Percentiles rank a stretch among this genome's conserved stretches.
These are phyloP conservation scores for Zelopaecilomyces penicillatus DNA, from an alignment of 2,329 filamentous ascomycete species.

Conservation along the genomic window DNA sequence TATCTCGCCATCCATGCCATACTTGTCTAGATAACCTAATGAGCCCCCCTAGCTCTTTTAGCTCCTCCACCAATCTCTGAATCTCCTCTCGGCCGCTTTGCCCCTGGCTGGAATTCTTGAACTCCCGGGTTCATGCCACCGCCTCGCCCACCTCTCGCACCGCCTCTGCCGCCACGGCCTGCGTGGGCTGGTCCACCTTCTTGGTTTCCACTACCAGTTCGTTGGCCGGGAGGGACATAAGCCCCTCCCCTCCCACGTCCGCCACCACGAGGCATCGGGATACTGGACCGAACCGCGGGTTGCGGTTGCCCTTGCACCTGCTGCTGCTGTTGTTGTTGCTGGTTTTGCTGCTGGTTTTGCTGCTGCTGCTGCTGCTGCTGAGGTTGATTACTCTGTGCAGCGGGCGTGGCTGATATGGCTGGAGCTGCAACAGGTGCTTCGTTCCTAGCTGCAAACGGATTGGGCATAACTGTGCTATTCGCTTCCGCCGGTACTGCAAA, in stretches of 20 bases:
- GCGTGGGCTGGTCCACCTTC: slow-evolving; percentile 23
- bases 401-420: slow-evolving; percentile 8
- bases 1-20: background rate
- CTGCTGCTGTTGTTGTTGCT: slow-evolving; percentile 11
- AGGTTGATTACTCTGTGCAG: slow-evolving; percentile 1
- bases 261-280: slow-evolving; percentile 34
- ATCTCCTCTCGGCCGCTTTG: slow-evolving; percentile 50
- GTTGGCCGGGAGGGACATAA: slow-evolving; percentile 30
- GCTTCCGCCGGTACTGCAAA: slow-evolving; percentile 20
- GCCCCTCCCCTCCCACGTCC: slow-evolving; percentile 30
- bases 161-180: slow-evolving; percentile 33
- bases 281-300: slow-evolving; percentile 24
- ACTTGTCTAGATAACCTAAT: slow-evolving; percentile 15
- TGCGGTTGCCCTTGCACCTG: slow-evolving; percentile 14
- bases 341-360: slow-evolving; percentile 9
- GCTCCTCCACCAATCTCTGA: slow-evolving; percentile 33
- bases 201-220: slow-evolving; percentile 26
- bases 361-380: slow-evolving; percentile 11
- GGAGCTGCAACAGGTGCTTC: slow-evolving; percentile 12
- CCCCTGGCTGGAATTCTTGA: slow-evolving; percentile 49
- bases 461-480: slow-evolving; percentile 12
- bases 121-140: slow-evolving; percentile 40
- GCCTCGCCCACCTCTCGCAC: slow-evolving; percentile 30
- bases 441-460: slow-evolving; percentile 20
- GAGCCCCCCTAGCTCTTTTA: slow-evolving; percentile 34